phyloP scores from a whole-genome alignment of 2,329 filamentous ascomycete genomes.

The Cryphonectria carpinicola region DNA sequence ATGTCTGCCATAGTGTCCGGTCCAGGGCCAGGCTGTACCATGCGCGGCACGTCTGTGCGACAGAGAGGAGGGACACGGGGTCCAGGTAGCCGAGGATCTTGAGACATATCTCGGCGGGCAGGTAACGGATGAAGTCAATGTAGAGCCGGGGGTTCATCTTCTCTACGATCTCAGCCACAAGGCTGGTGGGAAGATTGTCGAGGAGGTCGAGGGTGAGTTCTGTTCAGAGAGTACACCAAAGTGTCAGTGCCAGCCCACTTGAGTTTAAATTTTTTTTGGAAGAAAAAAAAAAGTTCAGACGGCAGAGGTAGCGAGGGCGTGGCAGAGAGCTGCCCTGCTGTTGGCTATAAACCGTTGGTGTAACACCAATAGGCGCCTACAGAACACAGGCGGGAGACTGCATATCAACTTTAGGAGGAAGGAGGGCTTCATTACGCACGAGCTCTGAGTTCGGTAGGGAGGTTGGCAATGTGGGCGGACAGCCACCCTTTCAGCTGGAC shows the following conservation, averaged over 20 bases:
- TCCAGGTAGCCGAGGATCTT: slow-evolving; percentile 88
- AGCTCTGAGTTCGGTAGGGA: slow-evolving; percentile 54
- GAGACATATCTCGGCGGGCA: slow-evolving; percentile 89
- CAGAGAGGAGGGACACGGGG: slow-evolving; percentile 76
- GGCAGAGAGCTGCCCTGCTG: neutral
- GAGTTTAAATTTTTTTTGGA: neutral
- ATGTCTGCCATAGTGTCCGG: slow-evolving; percentile 79
- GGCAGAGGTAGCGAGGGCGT: neutral
- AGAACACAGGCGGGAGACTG: slow-evolving; percentile 22
- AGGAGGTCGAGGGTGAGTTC: slow-evolving; percentile 82
- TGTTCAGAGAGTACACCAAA: slow-evolving; percentile 41
- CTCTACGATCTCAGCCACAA: slow-evolving; percentile 79
- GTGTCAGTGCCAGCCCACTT: slow-evolving; percentile 28
- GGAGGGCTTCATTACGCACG: slow-evolving; percentile 42
- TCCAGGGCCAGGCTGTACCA: slow-evolving; percentile 86
- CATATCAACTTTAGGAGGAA: slow-evolving; percentile 9
- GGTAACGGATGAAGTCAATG: slow-evolving; percentile 84
- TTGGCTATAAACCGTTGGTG: slow-evolving; percentile 4
- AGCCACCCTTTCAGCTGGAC: slow-evolving; percentile 44
- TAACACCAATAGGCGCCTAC: slow-evolving; percentile 10
- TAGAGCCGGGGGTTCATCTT: slow-evolving; percentile 82
- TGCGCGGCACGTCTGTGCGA: slow-evolving; percentile 75
- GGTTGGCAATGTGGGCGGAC: slow-evolving; percentile 51
- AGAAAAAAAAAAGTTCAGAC: neutral
- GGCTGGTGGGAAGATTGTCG: slow-evolving; percentile 76